Conservation (phyloP, 306 rosid genomes). For the Abrus pulchellus region DNA sequence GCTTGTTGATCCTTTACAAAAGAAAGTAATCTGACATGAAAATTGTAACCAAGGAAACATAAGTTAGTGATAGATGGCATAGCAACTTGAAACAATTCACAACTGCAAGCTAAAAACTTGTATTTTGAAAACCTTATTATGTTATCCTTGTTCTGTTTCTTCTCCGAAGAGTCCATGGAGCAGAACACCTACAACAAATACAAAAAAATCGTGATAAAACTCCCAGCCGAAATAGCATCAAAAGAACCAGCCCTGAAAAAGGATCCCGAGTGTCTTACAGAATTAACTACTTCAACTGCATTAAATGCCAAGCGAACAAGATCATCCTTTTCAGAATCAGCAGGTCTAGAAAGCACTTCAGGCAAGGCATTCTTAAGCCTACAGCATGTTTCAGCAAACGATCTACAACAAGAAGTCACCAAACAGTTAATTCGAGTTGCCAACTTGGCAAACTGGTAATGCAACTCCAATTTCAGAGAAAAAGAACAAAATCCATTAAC, state of each 20-base stretch:
- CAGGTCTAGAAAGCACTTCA: slow-evolving; percentile 51
- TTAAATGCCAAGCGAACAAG: slow-evolving; percentile 57
- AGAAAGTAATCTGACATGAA: slow-evolving; percentile 72
- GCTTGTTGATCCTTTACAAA: slow-evolving; percentile 56
- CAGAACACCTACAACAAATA: slow-evolving; percentile 68
- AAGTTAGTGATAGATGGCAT: slow-evolving; percentile 41
- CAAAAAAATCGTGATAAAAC: slow-evolving; percentile 17
- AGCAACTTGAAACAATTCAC: slow-evolving; percentile 21
- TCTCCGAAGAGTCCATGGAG: slow-evolving; percentile 61
- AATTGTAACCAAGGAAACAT: slow-evolving; percentile 45
- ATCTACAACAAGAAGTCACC: slow-evolving; percentile 67
- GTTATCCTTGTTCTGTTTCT: slow-evolving; percentile 59
- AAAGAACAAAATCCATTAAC: slow-evolving; percentile 39
- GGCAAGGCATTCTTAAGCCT: slow-evolving; percentile 55
- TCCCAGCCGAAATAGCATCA: neutral
- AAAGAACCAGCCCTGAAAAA: slow-evolving; percentile 12
- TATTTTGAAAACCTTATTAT: slow-evolving; percentile 63
- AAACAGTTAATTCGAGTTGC: slow-evolving; percentile 29
- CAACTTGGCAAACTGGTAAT: neutral
- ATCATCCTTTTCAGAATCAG: slow-evolving; percentile 58
- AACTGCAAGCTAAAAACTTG: neutral
- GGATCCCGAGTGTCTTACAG: slow-evolving; percentile 62
- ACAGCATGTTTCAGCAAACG: slow-evolving; percentile 70
- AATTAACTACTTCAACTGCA: slow-evolving; percentile 63
- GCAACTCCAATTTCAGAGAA: slow-evolving; percentile 27